phyloP scores from a whole-genome alignment of 805 yeast species.

The Ogataea glucozyma region DNA sequence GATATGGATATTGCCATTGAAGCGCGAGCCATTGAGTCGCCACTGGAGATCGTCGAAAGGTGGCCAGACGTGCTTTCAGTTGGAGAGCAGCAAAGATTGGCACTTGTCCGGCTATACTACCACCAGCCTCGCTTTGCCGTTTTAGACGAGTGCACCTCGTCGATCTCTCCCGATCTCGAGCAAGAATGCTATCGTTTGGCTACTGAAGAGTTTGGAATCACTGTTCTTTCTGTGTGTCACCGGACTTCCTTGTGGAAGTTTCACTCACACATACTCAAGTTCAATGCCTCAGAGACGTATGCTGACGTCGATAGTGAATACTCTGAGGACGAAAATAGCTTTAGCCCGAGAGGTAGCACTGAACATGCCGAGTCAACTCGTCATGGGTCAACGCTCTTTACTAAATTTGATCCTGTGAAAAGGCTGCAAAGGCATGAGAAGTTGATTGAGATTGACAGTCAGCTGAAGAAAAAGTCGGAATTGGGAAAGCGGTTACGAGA shows the following conservation, averaged over 20 bases:
- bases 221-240: constrained; percentile 88
- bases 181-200: constrained; percentile 86
- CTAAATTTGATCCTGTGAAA: constrained; percentile 67
- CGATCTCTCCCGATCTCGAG: constrained; percentile 89
- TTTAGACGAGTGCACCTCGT: constrained; percentile 93
- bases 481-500: constrained; percentile 67
- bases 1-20: too few relatives aligned
- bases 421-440: constrained; percentile 79
- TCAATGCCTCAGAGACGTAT: constrained; percentile 30
- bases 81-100: constrained; percentile 91
- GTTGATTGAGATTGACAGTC: constrained; percentile 65
- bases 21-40: too few relatives aligned
- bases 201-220: constrained; percentile 66
- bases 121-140: constrained; percentile 94
- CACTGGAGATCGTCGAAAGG: constrained; percentile 67
- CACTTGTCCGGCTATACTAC: constrained; percentile 89
- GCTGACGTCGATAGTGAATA: constrained; percentile 10
- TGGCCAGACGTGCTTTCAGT: constrained; percentile 89
- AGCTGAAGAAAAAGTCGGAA: constrained; percentile 67
- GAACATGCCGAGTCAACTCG: constrained; percentile 3
- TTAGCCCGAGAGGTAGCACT: constrained; percentile 58
- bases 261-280: constrained; percentile 78
- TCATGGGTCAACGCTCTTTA: constrained; percentile 35
- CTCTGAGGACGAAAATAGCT: constrained; percentile 30
- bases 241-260: constrained; percentile 91